Evolutionary conservation across 805 yeast genomes (phyloP).

Genomic region (Sugiyamaella marilandica): DNA sequence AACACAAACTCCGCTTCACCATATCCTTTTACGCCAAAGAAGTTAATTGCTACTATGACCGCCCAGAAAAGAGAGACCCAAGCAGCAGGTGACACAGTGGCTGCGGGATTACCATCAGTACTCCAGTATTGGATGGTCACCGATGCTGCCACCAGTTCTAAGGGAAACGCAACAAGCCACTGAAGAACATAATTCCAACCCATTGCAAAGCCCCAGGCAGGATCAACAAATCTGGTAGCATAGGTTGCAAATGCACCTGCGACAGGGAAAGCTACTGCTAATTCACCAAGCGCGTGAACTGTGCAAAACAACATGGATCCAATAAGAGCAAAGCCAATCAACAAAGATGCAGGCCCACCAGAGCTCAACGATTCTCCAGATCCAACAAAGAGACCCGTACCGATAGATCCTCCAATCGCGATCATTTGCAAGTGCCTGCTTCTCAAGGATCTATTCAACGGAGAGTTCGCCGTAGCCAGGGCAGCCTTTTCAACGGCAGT

Average conservation of each 20-base stretch:
- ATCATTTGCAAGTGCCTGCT: conserved; percentile 67
- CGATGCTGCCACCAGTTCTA: conserved; percentile 62
- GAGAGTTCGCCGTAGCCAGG: conserved; percentile 41
- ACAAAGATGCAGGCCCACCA: conserved; percentile 57
- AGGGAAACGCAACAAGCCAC: conserved; percentile 60
- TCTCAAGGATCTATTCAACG: conserved; percentile 43
- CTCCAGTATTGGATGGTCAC: conserved; percentile 58
- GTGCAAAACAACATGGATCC: conserved; percentile 63
- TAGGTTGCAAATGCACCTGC: conserved; percentile 59
- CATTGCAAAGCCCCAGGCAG: conserved; percentile 65
- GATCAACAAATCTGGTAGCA: conserved; percentile 59
- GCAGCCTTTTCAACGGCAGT: conserved; percentile 43
- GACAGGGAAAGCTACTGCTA: conserved; percentile 62
- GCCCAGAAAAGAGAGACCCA: conserved; percentile 56
- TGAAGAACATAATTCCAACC: conserved; percentile 69
- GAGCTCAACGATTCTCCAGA: conserved; percentile 51
- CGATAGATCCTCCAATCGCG: conserved; percentile 70
- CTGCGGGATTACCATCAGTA: conserved; percentile 56
- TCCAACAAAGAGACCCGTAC: conserved; percentile 72
- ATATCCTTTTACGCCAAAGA: conserved; percentile 56
- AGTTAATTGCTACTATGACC: conserved; percentile 44
- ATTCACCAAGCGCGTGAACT: conserved; percentile 62
- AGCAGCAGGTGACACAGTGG: conserved; percentile 52
- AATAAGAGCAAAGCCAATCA: conserved; percentile 54
- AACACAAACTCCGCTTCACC: conserved; percentile 70